Evolutionary conservation across 495 filamentous ascomycete genomes (phyloP).

Genomic region (Eremomyces bilateralis): DNA sequence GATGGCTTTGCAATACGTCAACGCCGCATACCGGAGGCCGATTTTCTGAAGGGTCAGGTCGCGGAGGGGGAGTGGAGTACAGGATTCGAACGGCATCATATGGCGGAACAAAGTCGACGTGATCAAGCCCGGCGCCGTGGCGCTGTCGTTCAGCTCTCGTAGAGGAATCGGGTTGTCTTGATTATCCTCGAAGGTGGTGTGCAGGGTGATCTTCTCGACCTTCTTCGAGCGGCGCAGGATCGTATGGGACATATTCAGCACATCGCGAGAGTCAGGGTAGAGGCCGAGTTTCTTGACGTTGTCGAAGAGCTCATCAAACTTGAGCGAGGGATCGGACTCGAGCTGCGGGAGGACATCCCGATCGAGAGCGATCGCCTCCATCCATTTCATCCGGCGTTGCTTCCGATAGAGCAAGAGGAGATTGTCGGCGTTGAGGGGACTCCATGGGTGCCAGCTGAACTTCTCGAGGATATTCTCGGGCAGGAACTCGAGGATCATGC

Average conservation of each 20-base stretch:
- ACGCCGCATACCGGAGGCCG: constrained; percentile 16
- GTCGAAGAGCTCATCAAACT: constrained; percentile 15
- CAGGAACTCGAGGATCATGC: constrained; percentile 21
- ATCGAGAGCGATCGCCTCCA: constrained; percentile 19
- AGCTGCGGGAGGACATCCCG: constrained; percentile 11
- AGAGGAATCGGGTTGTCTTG: constrained; percentile 9
- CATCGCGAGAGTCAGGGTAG: constrained; percentile 16
- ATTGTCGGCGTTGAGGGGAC: constrained; percentile 18
- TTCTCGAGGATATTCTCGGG: constrained; percentile 19
- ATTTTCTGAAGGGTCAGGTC: constrained; percentile 15
- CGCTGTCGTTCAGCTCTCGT: constrained; percentile 18
- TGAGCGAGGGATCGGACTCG: constrained; percentile 12
- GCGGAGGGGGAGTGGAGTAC: constrained; percentile 15
- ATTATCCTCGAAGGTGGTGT: constrained; percentile 15
- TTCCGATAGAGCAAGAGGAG: constrained; percentile 18
- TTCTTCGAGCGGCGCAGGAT: constrained; percentile 13
- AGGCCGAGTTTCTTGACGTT: constrained; percentile 15
- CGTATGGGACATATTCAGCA: constrained; percentile 13
- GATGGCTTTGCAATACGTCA: constrained; percentile 20
- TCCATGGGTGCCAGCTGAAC: constrained; percentile 21
- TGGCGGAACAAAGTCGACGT: constrained; percentile 17
- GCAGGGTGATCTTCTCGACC: constrained; percentile 18
- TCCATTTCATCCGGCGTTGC: constrained; percentile 19
- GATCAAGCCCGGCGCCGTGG: constrained; percentile 17
- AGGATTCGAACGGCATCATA: constrained; percentile 19